A percentile compares a stretch with the other conserved stretches of the same genome.
Conservation (phyloP, 106 monocot genomes). For the Dendrobium huoshanense region DNA sequence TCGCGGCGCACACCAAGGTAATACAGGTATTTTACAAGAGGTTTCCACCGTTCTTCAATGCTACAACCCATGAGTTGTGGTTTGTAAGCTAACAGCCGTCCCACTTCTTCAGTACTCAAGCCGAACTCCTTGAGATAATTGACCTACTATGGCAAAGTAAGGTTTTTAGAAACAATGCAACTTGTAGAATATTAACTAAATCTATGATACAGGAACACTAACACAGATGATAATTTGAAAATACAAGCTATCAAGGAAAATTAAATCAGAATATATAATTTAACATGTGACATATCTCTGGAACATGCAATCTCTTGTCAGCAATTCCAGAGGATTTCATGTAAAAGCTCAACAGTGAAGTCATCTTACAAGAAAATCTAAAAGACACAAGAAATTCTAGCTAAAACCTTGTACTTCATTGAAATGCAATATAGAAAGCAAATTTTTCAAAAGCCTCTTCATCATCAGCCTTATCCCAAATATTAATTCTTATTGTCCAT, state of each 20-base stretch:
- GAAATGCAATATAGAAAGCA: neutral
- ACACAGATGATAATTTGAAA: neutral
- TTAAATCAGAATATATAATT: neutral
- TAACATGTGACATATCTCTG: neutral
- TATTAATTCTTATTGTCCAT: neutral
- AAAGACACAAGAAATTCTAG: neutral
- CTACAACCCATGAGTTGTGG: constrained; percentile 95
- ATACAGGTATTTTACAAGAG: constrained; percentile 87
- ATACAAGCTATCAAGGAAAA: constrained; percentile 3
- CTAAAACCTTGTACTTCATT: neutral
- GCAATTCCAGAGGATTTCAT: neutral
- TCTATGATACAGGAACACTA: neutral
- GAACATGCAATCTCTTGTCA: constrained; percentile 5
- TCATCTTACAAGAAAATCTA: neutral
- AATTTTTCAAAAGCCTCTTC: neutral
- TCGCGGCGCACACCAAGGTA: constrained; percentile 80
- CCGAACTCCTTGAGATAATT: constrained; percentile 88
- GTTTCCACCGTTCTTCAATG: constrained; percentile 92
- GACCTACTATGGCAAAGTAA: constrained; percentile 37
- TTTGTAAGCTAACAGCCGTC: constrained; percentile 64
- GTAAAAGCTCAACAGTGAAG: neutral
- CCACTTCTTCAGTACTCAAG: constrained; percentile 53
- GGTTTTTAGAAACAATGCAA: neutral
- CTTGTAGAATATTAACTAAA: constrained; percentile 1
- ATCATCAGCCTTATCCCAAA: neutral